A percentile compares a stretch with the other conserved stretches of the same genome.
These are phyloP conservation scores for Globisporangium viniferum DNA, from an alignment of 352 stramenopile genomes.

Conservation along the genomic window DNA sequence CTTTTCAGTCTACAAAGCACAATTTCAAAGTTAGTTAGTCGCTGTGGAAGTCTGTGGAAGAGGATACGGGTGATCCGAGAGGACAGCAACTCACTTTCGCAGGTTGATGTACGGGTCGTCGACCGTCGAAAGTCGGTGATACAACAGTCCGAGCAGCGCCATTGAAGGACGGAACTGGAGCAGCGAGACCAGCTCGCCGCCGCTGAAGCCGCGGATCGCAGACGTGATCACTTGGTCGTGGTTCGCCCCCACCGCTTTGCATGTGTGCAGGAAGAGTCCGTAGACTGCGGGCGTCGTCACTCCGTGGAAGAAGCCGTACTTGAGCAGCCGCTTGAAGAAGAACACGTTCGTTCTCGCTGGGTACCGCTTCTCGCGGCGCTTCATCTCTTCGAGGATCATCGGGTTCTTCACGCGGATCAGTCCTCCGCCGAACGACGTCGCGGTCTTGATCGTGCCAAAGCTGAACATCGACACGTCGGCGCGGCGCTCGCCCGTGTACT, in stretches of 20 bases:
- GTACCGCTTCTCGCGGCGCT: conserved; percentile 61
- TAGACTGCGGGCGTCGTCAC: conserved; percentile 70
- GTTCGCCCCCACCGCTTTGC: conserved; percentile 57
- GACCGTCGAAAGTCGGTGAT: conserved; percentile 62
- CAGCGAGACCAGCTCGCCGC: conserved; percentile 68
- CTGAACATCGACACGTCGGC: conserved; percentile 85
- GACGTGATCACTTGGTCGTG: conserved; percentile 83
- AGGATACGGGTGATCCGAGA: background rate
- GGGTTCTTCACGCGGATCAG: conserved; percentile 62
- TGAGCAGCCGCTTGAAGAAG: conserved; percentile 75
- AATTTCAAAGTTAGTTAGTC: too few species aligned
- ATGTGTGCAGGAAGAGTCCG: conserved; percentile 69
- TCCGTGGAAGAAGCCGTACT: conserved; percentile 71
- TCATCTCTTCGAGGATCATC: conserved; percentile 61
- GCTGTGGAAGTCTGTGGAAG: too few species aligned
- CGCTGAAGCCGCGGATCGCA: conserved; percentile 77
- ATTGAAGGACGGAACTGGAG: conserved; percentile 78
- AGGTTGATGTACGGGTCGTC: conserved; percentile 69
- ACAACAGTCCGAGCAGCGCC: conserved; percentile 66
- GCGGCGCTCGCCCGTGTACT: conserved; percentile 58
- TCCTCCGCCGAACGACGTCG: conserved; percentile 73
- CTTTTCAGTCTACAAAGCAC: conserved; percentile 48
- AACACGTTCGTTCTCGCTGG: conserved; percentile 60
- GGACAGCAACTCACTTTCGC: conserved; percentile 42
- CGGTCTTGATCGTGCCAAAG: conserved; percentile 87